These are phyloP conservation scores for Croton laevigatus DNA, from an alignment of 441 rosid species.

Conservation along the genomic window DNA sequence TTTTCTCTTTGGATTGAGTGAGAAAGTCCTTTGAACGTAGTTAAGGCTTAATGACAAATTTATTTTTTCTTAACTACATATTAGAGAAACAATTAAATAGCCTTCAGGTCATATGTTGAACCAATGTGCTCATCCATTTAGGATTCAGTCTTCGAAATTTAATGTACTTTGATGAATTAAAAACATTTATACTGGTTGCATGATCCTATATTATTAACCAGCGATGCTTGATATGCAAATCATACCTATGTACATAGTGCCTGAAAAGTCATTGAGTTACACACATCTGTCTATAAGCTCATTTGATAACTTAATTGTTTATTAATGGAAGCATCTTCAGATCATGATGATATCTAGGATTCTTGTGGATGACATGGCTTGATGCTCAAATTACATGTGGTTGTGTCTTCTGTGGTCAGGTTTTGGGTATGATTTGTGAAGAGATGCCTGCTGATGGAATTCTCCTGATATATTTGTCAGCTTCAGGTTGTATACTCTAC, in stretches of 20 bases:
- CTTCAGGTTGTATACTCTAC: conserved; percentile 57
- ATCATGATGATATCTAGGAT: not conserved
- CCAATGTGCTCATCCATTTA: not conserved
- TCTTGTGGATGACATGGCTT: not conserved
- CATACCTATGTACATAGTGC: not conserved
- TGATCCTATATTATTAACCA: not conserved
- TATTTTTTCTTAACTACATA: not conserved
- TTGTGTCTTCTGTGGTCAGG: conserved; percentile 45
- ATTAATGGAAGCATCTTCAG: not conserved
- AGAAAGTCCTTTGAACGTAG: not conserved
- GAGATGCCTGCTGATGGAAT: conserved; percentile 85
- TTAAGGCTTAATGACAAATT: not conserved
- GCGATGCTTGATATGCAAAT: not conserved
- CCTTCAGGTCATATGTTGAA: not conserved
- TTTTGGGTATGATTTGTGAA: conserved; percentile 81
- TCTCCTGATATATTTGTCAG: conserved; percentile 80
- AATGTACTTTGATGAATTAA: not conserved
- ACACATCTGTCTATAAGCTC: not conserved
- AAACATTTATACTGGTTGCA: not conserved
- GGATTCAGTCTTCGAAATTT: not conserved
- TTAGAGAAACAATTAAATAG: not conserved
- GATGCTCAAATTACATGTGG: not conserved
- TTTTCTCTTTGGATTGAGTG: not conserved
- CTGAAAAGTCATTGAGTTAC: not conserved
- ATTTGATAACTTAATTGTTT: not conserved